Evolutionary conservation across 163 green algal species (phyloP).

Genomic region (Scenedesmus sp.): DNA sequence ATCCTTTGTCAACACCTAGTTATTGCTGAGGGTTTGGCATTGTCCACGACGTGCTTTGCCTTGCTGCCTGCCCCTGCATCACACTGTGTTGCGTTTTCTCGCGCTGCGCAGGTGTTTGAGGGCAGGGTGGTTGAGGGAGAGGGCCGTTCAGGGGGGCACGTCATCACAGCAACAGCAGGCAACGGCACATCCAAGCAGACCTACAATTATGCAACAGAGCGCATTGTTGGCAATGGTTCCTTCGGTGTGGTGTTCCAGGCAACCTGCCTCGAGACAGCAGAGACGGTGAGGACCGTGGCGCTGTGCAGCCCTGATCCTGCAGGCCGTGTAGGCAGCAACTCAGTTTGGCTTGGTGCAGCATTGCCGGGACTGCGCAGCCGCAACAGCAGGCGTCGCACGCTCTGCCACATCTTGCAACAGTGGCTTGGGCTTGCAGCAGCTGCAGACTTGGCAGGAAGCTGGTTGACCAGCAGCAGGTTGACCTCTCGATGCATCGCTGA

Average conservation of each 20-base stretch:
- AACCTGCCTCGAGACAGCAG: constrained; percentile 95
- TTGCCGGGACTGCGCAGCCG: background rate
- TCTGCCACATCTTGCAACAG: no score
- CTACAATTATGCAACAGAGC: constrained; percentile 90
- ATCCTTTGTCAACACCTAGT: background rate
- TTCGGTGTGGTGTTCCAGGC: constrained; percentile 99
- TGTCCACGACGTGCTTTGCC: background rate
- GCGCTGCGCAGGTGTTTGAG: constrained; percentile 78
- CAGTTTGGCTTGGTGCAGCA: no score
- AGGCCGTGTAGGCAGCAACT: background rate
- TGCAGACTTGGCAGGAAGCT: background rate
- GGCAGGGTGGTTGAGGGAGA: constrained; percentile 78
- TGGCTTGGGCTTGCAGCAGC: background rate
- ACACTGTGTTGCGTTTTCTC: background rate
- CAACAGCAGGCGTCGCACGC: background rate
- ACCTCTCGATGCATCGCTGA: no score
- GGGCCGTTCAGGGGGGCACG: constrained; percentile 58
- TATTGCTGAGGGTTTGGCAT: background rate
- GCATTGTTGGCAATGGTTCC: constrained; percentile 97
- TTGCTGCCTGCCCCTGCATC: background rate
- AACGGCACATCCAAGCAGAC: constrained; percentile 64
- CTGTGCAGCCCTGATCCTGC: background rate
- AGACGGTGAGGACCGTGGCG: constrained; percentile 76
- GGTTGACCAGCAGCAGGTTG: background rate
- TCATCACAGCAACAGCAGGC: constrained; percentile 69